phyloP scores from a whole-genome alignment of 768 basidiomycete genomes.

The Leccinum arenicola region DNA sequence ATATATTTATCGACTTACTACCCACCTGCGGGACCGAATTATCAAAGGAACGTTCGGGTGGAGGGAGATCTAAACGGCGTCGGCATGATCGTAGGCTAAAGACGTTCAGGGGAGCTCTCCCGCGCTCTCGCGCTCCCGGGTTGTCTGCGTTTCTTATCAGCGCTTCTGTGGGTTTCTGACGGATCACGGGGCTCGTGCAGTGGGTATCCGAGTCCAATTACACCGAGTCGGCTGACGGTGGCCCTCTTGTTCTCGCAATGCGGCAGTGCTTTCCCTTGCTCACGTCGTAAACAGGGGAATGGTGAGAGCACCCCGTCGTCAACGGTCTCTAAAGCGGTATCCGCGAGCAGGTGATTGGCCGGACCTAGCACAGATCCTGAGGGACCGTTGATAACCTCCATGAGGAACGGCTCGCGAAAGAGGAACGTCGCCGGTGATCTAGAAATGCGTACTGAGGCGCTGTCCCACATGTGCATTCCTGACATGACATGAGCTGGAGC shows the following conservation, averaged over 20 bases:
- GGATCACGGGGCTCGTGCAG: slow-evolving; percentile 3
- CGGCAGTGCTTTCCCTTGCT: slow-evolving; percentile 4
- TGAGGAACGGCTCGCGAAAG: slow-evolving; percentile 25
- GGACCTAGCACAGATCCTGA: neutral
- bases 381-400: slow-evolving; percentile 7
- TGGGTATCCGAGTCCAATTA: neutral
- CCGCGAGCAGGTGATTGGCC: neutral
- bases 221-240: neutral
- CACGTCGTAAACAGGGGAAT: slow-evolving; percentile 20
- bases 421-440: slow-evolving; percentile 4
- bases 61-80: neutral
- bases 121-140: neutral
- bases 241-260: neutral
- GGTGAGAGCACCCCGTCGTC: neutral
- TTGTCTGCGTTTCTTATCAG: neutral
- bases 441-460: slow-evolving; percentile 30
- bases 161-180: neutral
- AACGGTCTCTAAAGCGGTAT: neutral
- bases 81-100: neutral
- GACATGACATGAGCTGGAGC: slow-evolving; percentile 11
- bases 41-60: neutral
- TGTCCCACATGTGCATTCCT: slow-evolving; percentile 9
- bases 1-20: neutral
- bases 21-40: slow-evolving; percentile 3
- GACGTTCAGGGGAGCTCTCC: neutral